Percentiles rank a stretch among this genome's conserved stretches.
These are phyloP conservation scores for Galerina sulciceps DNA, from an alignment of 768 basidiomycete species.

Conservation along the genomic window DNA sequence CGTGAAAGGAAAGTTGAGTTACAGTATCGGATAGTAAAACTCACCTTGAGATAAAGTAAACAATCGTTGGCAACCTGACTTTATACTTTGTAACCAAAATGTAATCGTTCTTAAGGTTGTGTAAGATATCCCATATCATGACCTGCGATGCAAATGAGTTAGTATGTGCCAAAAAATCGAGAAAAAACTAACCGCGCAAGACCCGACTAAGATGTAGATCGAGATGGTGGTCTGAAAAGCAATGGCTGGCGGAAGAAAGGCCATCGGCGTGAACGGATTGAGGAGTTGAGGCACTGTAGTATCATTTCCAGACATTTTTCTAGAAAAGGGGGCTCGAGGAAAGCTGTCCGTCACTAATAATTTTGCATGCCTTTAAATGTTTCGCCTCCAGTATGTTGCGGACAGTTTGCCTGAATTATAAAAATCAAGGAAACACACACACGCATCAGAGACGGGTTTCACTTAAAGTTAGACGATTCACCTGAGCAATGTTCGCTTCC, in stretches of 20 bases:
- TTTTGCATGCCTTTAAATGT: neutral
- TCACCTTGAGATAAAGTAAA: conserved; percentile 28
- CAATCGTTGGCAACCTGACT: conserved; percentile 21
- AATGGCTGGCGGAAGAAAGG: conserved; percentile 13
- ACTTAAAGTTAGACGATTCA: conserved; percentile 1
- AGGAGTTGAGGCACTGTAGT: conserved; percentile 4
- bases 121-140: conserved; percentile 32
- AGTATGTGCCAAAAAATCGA: too few relatives aligned
- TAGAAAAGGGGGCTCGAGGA: neutral
- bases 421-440: too few relatives aligned
- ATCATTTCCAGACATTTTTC: conserved; percentile 1
- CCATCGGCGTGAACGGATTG: conserved; percentile 19
- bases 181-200: neutral
- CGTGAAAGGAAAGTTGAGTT: neutral
- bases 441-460: too few relatives aligned
- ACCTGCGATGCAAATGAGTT: conserved; percentile 22
- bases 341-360: neutral
- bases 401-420: too few relatives aligned
- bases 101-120: conserved; percentile 24
- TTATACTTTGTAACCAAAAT: conserved; percentile 19
- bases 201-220: conserved; percentile 11
- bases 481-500: neutral
- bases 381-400: neutral
- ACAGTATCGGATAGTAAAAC: neutral
- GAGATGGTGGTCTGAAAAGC: conserved; percentile 8